Base-by-base conservation (phyloP, 345 rosid genomes). In the Microcos paniculata region DNA sequence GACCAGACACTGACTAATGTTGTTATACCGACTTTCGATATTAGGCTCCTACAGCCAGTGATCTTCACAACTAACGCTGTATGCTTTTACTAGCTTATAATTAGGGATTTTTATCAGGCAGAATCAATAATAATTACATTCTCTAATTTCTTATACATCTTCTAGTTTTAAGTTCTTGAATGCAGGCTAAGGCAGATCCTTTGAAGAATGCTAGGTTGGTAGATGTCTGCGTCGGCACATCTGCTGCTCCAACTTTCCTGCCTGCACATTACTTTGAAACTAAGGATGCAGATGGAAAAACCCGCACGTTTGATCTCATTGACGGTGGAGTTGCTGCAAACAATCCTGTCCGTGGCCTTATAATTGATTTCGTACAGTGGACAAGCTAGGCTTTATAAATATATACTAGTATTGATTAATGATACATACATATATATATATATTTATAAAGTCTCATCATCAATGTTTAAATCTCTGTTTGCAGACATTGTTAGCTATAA, bases 321-420 rank as follows among this genome's bases (percentile, higher is more conserved):
- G 89, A 88, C 52, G 89, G 88, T 0, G 87, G 89, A 11, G 80
- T 88, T 1, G 85, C 90, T 0, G 90, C 90, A 31, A 87, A 88
- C 28, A 85, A 87, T 75, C 90, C 85, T 49, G 89, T 84, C 79
- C 10, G 35, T 48, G 14, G 10, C 1, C 9, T 23, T 42, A 8
- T 66, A 19, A 53, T 8, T n/a, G 56, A 51, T 4, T 16, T 51
- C 16, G 21, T 0, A 51, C 18, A 19, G 19, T 51, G 21, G 23
- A 1, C 56, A 18, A n/a, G n/a, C n/a, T n/a, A 51, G 6, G 21
- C 56, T 19, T 51, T 51, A 51, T 15, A 2, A 2, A 51, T 0
- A 0, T 4, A 51, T 49, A 8, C 33, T 31, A 5, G 13, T 19
- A 1, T 23, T 33, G 16, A 2, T 51, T 8, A 3, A 18, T 51